Percentiles rank a stretch among this genome's conserved stretches.
Evolutionary conservation across 2,329 filamentous ascomycete genomes (phyloP).

Genomic region (Fusarium ramigenum): DNA sequence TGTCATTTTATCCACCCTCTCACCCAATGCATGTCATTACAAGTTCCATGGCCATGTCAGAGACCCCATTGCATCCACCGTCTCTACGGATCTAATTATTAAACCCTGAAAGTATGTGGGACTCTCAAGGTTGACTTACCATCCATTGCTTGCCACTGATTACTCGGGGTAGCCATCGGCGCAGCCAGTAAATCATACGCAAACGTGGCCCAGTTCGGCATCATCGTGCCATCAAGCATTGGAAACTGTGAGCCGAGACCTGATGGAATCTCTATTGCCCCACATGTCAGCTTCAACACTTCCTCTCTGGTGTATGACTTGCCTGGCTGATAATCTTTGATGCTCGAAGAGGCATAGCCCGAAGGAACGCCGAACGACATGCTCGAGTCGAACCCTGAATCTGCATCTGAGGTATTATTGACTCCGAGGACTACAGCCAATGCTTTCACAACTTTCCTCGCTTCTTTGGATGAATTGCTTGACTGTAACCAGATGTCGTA

Average conservation of each 20-base stretch:
- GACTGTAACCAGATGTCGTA: constrained; percentile 9
- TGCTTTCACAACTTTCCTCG: constrained; percentile 1
- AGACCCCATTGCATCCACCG: background rate
- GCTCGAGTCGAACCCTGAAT: background rate
- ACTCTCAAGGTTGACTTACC: background rate
- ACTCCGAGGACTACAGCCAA: background rate
- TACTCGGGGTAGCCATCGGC: background rate
- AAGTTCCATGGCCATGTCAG: constrained; percentile 6
- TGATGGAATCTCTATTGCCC: background rate
- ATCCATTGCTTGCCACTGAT: constrained; percentile 7
- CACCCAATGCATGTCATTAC: background rate
- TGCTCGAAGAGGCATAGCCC: background rate
- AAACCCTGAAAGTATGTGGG: background rate
- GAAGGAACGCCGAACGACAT: background rate
- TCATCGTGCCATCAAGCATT: background rate
- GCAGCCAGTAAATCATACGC: background rate
- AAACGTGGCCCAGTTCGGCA: constrained; percentile 2
- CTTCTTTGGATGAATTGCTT: background rate
- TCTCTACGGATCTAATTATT: background rate
- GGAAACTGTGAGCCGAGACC: background rate
- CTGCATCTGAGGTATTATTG: fast-evolving
- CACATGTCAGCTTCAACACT: background rate
- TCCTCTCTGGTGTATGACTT: background rate
- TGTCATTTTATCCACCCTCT: background rate
- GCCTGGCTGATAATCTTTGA: background rate